phyloP scores from a whole-genome alignment of 768 basidiomycete genomes.

The Auriscalpium orientale region DNA sequence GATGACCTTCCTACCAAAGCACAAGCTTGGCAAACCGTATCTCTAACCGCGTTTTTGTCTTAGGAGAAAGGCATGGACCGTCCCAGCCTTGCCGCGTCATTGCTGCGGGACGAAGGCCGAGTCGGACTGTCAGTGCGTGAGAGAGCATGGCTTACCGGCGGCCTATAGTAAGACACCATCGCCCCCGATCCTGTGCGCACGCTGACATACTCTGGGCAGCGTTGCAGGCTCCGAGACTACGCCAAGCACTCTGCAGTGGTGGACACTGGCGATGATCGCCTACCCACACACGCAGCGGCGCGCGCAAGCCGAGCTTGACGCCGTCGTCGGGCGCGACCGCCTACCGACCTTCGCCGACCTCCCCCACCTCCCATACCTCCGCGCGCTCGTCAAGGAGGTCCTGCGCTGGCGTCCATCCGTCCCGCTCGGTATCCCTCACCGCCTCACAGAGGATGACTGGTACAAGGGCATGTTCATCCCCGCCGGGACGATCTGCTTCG shows the following conservation, averaged over 20 bases:
- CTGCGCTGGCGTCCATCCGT: conserved; percentile 2
- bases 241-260: not conserved
- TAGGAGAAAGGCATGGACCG: conserved; percentile 9
- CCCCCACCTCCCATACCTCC: conserved; percentile 5
- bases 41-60: not conserved
- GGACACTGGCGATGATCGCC: conserved; percentile 1
- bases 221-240: conserved; percentile 1
- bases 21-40: too few species aligned
- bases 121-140: conserved; percentile 6
- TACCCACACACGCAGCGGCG: not conserved
- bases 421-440: conserved; percentile 13
- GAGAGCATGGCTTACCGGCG: conserved; percentile 2
- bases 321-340: conserved; percentile 4
- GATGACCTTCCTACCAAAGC: too few species aligned
- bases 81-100: conserved; percentile 1
- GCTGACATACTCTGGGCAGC: not conserved
- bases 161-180: conserved; percentile 1
- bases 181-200: not conserved
- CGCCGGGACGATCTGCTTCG: conserved; percentile 25
- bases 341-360: conserved; percentile 9
- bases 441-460: conserved; percentile 18
- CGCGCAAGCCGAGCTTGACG: conserved; percentile 4
- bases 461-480: conserved; percentile 26
- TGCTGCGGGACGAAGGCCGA: conserved; percentile 4
- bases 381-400: conserved; percentile 11